A percentile compares a stretch with the other conserved stretches of the same genome.
Conservation (phyloP, 371 early-diverging fungal genomes). For the Rhizopus microsporus region DNA sequence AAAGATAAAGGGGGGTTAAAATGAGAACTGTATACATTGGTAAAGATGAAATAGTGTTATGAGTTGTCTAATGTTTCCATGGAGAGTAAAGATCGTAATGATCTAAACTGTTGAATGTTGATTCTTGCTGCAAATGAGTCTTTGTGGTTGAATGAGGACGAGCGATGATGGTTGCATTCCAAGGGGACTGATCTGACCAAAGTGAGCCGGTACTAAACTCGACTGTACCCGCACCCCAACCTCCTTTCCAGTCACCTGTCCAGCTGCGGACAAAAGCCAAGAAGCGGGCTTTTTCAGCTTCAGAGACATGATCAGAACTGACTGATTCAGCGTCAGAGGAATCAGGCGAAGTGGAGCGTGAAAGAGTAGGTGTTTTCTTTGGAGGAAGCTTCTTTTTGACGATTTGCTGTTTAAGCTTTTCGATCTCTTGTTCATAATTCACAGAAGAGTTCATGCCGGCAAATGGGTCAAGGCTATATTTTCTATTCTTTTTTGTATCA, state of each 20-base stretch:
- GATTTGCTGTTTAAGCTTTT: slow-evolving; percentile 40
- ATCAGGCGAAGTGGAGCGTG: slow-evolving; percentile 22
- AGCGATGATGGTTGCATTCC: slow-evolving; percentile 22
- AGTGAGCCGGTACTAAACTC: slow-evolving; percentile 21
- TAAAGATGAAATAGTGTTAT: not conserved
- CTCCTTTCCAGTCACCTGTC: slow-evolving; percentile 46
- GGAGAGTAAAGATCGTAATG: slow-evolving; percentile 2
- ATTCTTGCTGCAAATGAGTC: not conserved
- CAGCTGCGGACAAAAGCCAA: slow-evolving; percentile 47
- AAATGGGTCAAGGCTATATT: slow-evolving; percentile 35
- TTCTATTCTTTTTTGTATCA: not conserved
- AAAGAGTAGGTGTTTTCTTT: slow-evolving; percentile 3
- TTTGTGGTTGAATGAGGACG: not conserved
- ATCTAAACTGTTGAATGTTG: not conserved
- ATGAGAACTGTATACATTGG: slow-evolving; percentile 4
- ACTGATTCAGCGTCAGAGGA: slow-evolving; percentile 19
- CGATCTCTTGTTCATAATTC: slow-evolving; percentile 48
- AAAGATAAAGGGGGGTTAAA: not conserved
- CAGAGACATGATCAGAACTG: slow-evolving; percentile 22
- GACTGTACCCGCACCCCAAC: slow-evolving; percentile 25
- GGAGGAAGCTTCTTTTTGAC: slow-evolving; percentile 18
- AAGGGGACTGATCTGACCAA: slow-evolving; percentile 41
- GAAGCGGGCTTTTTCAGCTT: slow-evolving; percentile 47
- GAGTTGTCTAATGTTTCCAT: slow-evolving; percentile 2
- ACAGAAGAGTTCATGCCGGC: slow-evolving; percentile 50